phyloP scores from a whole-genome alignment of 1,284 basidiomycete genomes.

The Ceratobasidium papillatum region DNA sequence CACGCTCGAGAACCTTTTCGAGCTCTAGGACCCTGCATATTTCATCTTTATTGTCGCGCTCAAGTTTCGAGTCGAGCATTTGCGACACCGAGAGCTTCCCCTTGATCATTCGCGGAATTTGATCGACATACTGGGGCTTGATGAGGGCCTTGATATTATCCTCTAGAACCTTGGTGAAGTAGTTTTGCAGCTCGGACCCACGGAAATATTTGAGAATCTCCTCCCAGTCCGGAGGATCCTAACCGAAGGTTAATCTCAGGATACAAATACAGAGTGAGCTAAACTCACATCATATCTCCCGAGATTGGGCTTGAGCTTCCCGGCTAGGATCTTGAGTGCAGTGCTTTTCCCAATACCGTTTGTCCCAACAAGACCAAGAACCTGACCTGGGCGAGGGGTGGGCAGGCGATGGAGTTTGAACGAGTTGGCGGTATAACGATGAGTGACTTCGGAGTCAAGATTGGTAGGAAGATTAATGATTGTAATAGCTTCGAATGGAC shows the following conservation, averaged over 20 bases:
- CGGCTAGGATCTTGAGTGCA: slow-evolving; percentile 92
- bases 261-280: slow-evolving; percentile 21
- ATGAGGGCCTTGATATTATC: slow-evolving; percentile 97
- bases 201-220: slow-evolving; percentile 98
- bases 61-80: slow-evolving; percentile 90
- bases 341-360: slow-evolving; percentile 99
- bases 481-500: slow-evolving; percentile 95
- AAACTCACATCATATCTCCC: slow-evolving; percentile 84
- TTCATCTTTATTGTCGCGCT: slow-evolving; percentile 82
- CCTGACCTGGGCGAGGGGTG: slow-evolving; percentile 93
- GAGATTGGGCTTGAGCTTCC: slow-evolving; percentile 93
- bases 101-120: slow-evolving; percentile 96
- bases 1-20: slow-evolving; percentile 82
- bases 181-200: slow-evolving; percentile 96
- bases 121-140: slow-evolving; percentile 99
- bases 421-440: slow-evolving; percentile 95
- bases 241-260: slow-evolving; percentile 27
- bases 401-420: slow-evolving; percentile 98
- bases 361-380: slow-evolving; percentile 93
- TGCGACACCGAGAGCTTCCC: slow-evolving; percentile 82
- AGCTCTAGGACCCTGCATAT: slow-evolving; percentile 88
- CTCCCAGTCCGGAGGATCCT: slow-evolving; percentile 97
- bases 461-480: slow-evolving; percentile 98
- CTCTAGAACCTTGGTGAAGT: slow-evolving; percentile 98
- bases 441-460: slow-evolving; percentile 91